Evolutionary conservation across 352 stramenopile species (phyloP).

Genomic region (Globisporangium iwayamae): DNA sequence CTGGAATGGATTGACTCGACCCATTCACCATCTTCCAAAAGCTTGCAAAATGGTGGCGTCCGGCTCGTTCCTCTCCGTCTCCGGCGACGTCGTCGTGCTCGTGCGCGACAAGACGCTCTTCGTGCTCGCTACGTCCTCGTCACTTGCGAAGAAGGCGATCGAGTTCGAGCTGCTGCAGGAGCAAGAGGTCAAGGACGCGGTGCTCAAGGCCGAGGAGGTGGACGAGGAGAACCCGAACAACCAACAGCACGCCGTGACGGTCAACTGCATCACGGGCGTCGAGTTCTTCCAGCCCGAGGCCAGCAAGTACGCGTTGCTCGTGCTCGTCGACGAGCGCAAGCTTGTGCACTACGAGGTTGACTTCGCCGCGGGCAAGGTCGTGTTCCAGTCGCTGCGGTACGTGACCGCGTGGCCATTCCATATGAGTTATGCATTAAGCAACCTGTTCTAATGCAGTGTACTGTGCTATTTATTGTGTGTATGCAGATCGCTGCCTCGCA

Average conservation of each 20-base stretch:
- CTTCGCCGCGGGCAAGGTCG: slow-evolving; percentile 30
- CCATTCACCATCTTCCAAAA: neutral
- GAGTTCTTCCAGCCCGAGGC: slow-evolving; percentile 31
- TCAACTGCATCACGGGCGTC: slow-evolving; percentile 45
- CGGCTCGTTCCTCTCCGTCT: slow-evolving; percentile 45
- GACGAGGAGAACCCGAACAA: slow-evolving; percentile 29
- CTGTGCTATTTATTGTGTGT: neutral
- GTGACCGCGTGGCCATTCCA: neutral
- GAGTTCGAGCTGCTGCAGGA: slow-evolving; percentile 41
- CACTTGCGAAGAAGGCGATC: slow-evolving; percentile 20
- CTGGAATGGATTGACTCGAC: slow-evolving; percentile 8
- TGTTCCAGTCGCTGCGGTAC: slow-evolving; percentile 31
- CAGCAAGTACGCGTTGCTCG: slow-evolving; percentile 32
- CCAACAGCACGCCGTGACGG: slow-evolving; percentile 18
- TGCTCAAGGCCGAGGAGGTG: slow-evolving; percentile 15
- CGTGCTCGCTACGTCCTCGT: slow-evolving; percentile 25
- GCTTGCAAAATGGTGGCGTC: slow-evolving; percentile 34
- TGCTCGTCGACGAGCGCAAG: slow-evolving; percentile 68
- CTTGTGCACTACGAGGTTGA: slow-evolving; percentile 75
- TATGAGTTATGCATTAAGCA: neutral
- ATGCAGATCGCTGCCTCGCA: slow-evolving; percentile 48
- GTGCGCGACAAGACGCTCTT: slow-evolving; percentile 64
- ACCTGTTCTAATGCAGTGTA: neutral
- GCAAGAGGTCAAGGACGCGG: slow-evolving; percentile 17
- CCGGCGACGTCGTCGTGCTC: slow-evolving; percentile 35